Evolutionary conservation across 805 yeast genomes (phyloP), one percentile per base, ranked within the genome.

Genomic region (Naumovozyma baii): DNA sequence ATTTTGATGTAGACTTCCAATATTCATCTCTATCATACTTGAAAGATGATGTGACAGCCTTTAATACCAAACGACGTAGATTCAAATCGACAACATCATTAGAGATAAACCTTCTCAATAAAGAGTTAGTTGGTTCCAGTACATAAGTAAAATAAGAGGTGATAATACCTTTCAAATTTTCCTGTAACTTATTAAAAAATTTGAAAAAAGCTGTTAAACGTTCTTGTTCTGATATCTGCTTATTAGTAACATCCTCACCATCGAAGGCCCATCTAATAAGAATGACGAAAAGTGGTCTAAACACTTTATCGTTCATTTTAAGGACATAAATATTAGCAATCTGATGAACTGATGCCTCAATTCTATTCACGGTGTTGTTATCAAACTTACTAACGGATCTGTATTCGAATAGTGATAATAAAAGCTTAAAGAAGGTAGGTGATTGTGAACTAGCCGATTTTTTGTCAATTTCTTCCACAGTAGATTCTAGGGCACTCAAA

Each of bases 231-330:
- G 72, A 62, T 31, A 73, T 71, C 19, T 55, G 54, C 4, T 60
- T 48, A 36, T 71, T 62, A 3, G 57, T 63, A 10, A 74, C 73
- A 33, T 83, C 87, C 59, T 81, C 94, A 42, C 87, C 94, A 46
- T 79, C 83, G 51, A 84, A 74, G 2, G 96, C 94, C 98, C 98
- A 92, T 58, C 87, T 76, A 10, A 83, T 87, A 50, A 86, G 68
- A 18, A 80, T 69, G 5, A 88, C 90, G 64, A 92, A 92, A 55
- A 85, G 67, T 15, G 98, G 98, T 56, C 96, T 76, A 72, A 92
- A 92, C 17, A 80, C 75, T 65, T 85, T 86, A 59, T 92, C 98
- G 58, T 92, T 92, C 63, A 92, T 73, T 62, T 90, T 88, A 80
- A 92, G 72, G 15, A 90, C 94, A 49, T 78, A 80, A 18, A 68